Conservation (phyloP, 495 filamentous ascomycete genomes). For the Lasiosphaeris hirsuta region DNA sequence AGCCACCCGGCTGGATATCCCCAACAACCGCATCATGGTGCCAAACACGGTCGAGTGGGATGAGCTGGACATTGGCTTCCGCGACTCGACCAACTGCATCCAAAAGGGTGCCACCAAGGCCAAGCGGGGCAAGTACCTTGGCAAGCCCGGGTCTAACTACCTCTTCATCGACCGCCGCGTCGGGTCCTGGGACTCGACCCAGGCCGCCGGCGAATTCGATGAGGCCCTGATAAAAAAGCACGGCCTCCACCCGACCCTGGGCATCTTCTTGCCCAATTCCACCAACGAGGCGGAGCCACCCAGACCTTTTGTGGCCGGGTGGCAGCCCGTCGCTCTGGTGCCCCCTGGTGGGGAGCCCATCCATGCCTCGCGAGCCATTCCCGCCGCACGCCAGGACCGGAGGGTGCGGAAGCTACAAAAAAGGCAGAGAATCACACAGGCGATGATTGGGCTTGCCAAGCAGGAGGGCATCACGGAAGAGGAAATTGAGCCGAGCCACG, state of each 20-base stretch:
- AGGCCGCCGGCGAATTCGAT: slow-evolving; percentile 40
- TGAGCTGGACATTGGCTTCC: slow-evolving; percentile 47
- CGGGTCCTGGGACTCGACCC: slow-evolving; percentile 41
- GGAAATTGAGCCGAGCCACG: slow-evolving; percentile 33
- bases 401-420: slow-evolving; percentile 19
- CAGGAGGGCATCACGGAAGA: slow-evolving; percentile 30
- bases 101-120: slow-evolving; percentile 38
- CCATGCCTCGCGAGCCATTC: slow-evolving; percentile 42
- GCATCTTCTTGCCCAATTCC: slow-evolving; percentile 38
- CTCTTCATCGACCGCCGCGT: slow-evolving; percentile 42
- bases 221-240: slow-evolving; percentile 39
- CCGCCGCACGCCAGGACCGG: slow-evolving; percentile 29
- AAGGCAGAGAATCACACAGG: slow-evolving; percentile 16
- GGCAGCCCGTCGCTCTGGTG: slow-evolving; percentile 36
- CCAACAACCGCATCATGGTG: slow-evolving; percentile 45
- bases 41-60: slow-evolving; percentile 37
- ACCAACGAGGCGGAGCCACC: slow-evolving; percentile 36
- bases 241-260: slow-evolving; percentile 41
- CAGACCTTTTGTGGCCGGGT: slow-evolving; percentile 27
- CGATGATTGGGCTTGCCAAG: slow-evolving; percentile 29
- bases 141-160: slow-evolving; percentile 39
- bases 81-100: slow-evolving; percentile 45
- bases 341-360: slow-evolving; percentile 29
- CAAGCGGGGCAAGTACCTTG: slow-evolving; percentile 38
- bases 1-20: slow-evolving; percentile 25